phyloP scores from a whole-genome alignment of 805 yeast genomes.

The Ogataea angusta region DNA sequence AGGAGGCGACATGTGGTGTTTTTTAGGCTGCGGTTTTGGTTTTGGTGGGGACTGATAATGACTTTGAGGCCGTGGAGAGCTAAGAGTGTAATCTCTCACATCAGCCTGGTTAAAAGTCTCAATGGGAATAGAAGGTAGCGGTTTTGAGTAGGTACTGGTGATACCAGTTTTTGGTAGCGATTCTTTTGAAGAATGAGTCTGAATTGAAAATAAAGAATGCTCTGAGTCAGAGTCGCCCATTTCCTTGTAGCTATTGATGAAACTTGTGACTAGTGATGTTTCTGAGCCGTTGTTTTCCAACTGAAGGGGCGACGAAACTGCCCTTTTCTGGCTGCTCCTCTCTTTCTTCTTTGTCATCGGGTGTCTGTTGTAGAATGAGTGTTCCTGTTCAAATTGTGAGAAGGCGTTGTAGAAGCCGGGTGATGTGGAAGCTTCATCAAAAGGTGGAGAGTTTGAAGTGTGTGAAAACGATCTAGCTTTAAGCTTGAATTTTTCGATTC shows the following conservation, averaged over 20 bases:
- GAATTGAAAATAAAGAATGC: conserved; percentile 20
- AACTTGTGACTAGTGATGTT: conserved; percentile 12
- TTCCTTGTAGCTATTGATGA: conserved; percentile 15
- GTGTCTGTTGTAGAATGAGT: neutral
- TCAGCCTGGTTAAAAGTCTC: conserved; percentile 22
- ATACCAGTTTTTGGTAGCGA: conserved; percentile 2
- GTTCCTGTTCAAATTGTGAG: neutral
- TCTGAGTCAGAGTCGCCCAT: conserved; percentile 7
- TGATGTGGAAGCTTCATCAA: neutral
- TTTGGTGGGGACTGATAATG: conserved; percentile 1
- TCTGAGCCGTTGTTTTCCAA: conserved; percentile 6
- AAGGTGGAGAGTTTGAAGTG: neutral
- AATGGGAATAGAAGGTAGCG: conserved; percentile 25
- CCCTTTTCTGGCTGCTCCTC: neutral
- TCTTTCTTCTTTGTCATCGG: neutral
- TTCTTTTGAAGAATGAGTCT: conserved; percentile 3
- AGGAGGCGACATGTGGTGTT: conserved; percentile 10
- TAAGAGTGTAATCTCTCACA: conserved; percentile 20
- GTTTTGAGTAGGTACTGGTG: conserved; percentile 4
- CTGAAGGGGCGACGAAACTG: conserved; percentile 4
- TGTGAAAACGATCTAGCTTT: conserved; percentile 2
- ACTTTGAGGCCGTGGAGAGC: neutral
- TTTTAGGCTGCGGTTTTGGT: neutral
- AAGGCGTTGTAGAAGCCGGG: neutral
- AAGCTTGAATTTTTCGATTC: neutral